Evolutionary conservation across 306 rosid species (phyloP).

Genomic region (Cucurbita pepo): DNA sequence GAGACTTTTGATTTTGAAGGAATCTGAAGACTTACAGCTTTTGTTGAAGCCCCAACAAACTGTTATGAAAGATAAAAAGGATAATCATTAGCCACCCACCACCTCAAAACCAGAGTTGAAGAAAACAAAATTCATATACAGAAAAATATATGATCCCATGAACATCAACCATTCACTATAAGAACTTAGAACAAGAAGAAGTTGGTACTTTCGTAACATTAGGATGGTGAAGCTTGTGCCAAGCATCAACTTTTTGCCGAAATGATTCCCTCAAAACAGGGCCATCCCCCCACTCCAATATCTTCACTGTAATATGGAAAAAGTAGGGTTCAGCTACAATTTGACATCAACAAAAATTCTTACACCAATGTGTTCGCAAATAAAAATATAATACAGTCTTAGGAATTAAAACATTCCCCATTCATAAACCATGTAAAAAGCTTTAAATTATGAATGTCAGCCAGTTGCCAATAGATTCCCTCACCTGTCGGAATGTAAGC

Average conservation of each 20-base stretch:
- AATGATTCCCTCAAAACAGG: conserved; percentile 69
- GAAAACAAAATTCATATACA: not conserved
- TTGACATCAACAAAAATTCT: not conserved
- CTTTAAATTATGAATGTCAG: too few species aligned
- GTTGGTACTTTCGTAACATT: conserved; percentile 69
- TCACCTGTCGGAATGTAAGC: too few species aligned
- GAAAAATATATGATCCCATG: not conserved
- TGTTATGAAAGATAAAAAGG: conserved; percentile 13
- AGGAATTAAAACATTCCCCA: too few species aligned
- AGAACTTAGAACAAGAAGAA: conserved; percentile 7
- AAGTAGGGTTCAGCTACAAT: conserved; percentile 14
- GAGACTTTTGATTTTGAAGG: not conserved
- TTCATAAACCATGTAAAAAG: too few species aligned
- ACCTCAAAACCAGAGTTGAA: not conserved
- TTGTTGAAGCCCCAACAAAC: conserved; percentile 69
- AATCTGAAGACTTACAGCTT: conserved; percentile 42
- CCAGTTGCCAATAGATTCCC: too few species aligned
- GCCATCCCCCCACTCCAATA: conserved; percentile 96
- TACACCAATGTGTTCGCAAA: too few species aligned
- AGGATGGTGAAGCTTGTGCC: conserved; percentile 95
- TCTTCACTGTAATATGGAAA: conserved; percentile 53
- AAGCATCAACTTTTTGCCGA: conserved; percentile 90
- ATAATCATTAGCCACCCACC: not conserved
- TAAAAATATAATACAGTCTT: too few species aligned
- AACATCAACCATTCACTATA: not conserved